Percentiles rank a stretch among this genome's conserved stretches.
Evolutionary conservation across 441 rosid genomes (phyloP).

Genomic region (Euphorbia corollata): DNA sequence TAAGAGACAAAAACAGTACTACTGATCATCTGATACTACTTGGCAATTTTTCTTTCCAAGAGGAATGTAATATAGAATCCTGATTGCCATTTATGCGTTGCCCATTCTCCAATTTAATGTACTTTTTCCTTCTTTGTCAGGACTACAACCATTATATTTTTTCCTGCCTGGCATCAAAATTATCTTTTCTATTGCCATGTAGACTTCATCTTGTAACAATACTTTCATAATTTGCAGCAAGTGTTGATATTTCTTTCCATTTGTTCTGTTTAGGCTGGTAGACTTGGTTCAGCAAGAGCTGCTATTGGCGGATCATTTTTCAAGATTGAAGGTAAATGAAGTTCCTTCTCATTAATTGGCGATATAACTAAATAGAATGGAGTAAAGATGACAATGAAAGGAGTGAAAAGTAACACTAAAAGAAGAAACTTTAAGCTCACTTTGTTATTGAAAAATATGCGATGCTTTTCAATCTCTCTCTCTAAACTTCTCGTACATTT

Average conservation of each 20-base stretch:
- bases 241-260: constrained; percentile 10
- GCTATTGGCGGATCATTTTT: constrained; percentile 84
- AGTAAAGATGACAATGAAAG: not conserved
- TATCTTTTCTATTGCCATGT: not conserved
- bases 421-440: not conserved
- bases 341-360: not conserved
- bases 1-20: not conserved
- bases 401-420: not conserved
- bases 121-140: not conserved
- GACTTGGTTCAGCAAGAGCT: constrained; percentile 91
- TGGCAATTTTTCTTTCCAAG: not conserved
- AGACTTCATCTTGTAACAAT: not conserved
- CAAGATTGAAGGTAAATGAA: constrained; percentile 68
- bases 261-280: constrained; percentile 51
- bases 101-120: constrained; percentile 7
- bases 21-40: not conserved
- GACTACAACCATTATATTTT: not conserved
- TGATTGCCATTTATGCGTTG: not conserved
- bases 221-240: not conserved
- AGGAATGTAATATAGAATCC: not conserved
- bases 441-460: not conserved
- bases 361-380: not conserved
- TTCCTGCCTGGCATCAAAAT: not conserved
- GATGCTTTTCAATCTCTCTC: not conserved
- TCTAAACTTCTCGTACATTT: not conserved